These are phyloP conservation scores for Amylostereum areolatum DNA, from an alignment of 1,284 basidiomycete genomes.

Conservation along the genomic window DNA sequence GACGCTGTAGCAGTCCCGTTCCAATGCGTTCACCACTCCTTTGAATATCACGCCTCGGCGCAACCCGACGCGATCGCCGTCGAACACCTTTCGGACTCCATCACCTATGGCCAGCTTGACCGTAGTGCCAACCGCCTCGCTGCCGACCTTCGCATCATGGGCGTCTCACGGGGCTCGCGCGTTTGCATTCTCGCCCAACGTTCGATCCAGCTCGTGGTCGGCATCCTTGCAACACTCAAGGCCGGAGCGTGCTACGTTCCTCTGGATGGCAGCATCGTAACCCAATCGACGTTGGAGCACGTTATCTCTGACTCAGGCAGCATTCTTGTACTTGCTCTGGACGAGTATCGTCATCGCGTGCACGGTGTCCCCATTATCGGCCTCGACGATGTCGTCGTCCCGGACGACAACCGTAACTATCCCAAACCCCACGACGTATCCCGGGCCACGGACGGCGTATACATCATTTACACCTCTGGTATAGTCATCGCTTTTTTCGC, in stretches of 20 bases:
- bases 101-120: slow-evolving; percentile 48
- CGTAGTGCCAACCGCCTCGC: slow-evolving; percentile 43
- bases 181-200: slow-evolving; percentile 50
- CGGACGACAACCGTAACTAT: slow-evolving; percentile 18
- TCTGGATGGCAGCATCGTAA: slow-evolving; percentile 50
- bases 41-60: slow-evolving; percentile 36
- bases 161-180: slow-evolving; percentile 39
- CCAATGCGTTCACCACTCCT: slow-evolving; percentile 48
- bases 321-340: slow-evolving; percentile 36
- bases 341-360: slow-evolving; percentile 40
- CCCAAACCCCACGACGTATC: slow-evolving; percentile 34
- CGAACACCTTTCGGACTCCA: slow-evolving; percentile 39
- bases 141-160: slow-evolving; percentile 32
- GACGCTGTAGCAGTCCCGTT: slow-evolving; percentile 31
- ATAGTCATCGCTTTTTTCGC: slow-evolving; percentile 11
- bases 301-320: slow-evolving; percentile 44
- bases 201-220: slow-evolving; percentile 48
- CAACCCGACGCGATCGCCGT: slow-evolving; percentile 42
- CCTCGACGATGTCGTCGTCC: slow-evolving; percentile 34
- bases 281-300: slow-evolving; percentile 46
- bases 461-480: slow-evolving; percentile 61
- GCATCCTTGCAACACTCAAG: slow-evolving; percentile 49
- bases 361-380: slow-evolving; percentile 25
- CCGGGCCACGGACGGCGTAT: slow-evolving; percentile 37
- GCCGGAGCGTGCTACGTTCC: slow-evolving; percentile 54